These are phyloP conservation scores for Populus nigra DNA, from an alignment of 345 rosid genomes.

Conservation along the genomic window DNA sequence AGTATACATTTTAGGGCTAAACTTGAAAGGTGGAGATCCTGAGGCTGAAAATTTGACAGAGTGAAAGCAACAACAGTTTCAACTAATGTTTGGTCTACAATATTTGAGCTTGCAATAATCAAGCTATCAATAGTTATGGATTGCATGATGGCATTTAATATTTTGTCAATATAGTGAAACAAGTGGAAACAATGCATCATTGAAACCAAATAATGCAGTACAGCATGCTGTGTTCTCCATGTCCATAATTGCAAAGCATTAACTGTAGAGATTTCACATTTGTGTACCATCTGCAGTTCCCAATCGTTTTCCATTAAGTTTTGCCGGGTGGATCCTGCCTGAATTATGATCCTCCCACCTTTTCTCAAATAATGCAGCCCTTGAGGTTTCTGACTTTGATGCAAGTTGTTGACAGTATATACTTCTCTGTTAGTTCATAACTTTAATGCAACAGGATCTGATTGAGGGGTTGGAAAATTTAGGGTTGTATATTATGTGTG, in stretches of 20 bases:
- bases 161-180: conserved; percentile 1
- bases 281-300: not conserved
- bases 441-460: not conserved
- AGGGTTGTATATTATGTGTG: conserved; percentile 1
- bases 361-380: not conserved
- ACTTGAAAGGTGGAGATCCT: not conserved
- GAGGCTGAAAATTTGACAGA: not conserved
- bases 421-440: not conserved
- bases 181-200: conserved; percentile 1
- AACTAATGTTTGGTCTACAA: not conserved
- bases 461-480: conserved; percentile 3
- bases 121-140: not conserved
- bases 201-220: conserved; percentile 9
- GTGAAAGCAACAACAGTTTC: not conserved
- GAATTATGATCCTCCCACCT: conserved; percentile 11
- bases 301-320: conserved; percentile 2
- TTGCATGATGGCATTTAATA: not conserved
- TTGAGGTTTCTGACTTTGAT: not conserved
- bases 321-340: not conserved
- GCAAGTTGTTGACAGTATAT: not conserved
- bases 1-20: not conserved
- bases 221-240: conserved; percentile 8
- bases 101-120: not conserved
- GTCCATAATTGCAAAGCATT: conserved; percentile 3
- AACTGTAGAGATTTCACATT: not conserved